Evolutionary conservation across 208 protist species (phyloP).

Genomic region (Herpetomonas tarakana): DNA sequence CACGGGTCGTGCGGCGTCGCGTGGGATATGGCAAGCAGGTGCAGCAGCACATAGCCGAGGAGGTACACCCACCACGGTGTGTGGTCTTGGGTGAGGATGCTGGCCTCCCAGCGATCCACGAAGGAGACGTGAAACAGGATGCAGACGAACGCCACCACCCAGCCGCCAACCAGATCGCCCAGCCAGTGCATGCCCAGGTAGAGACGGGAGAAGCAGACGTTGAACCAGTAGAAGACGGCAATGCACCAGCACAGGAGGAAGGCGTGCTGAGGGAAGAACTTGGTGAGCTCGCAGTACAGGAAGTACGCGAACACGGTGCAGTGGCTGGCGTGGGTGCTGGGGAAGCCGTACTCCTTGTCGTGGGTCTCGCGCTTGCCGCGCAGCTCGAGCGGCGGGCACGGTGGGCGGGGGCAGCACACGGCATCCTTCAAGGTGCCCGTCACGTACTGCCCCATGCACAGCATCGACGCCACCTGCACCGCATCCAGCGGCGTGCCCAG

Average conservation of each 20-base stretch:
- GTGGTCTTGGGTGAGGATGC: constrained; percentile 13
- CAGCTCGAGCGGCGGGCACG: constrained; percentile 59
- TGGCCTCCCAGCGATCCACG: constrained; percentile 25
- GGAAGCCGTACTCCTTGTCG: constrained; percentile 72
- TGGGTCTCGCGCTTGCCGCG: constrained; percentile 39
- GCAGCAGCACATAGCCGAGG: constrained; percentile 27
- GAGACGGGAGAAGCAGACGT: constrained; percentile 58
- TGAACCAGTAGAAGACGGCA: constrained; percentile 30
- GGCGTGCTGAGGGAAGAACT: constrained; percentile 29
- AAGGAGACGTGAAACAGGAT: constrained; percentile 47
- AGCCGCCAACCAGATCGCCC: constrained; percentile 59
- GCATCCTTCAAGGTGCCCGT: constrained; percentile 59
- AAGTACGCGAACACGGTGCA: constrained; percentile 55
- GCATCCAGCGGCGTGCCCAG: constrained; percentile 27
- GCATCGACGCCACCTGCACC: constrained; percentile 33
- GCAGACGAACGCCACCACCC: constrained; percentile 28
- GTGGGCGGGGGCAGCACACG: constrained; percentile 58
- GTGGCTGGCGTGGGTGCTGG: constrained; percentile 64
- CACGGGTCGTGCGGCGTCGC: constrained; percentile 58
- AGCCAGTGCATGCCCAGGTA: constrained; percentile 80
- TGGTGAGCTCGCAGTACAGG: constrained; percentile 34
- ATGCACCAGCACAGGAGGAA: constrained; percentile 36
- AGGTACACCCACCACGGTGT: constrained; percentile 32
- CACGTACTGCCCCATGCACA: constrained; percentile 63
- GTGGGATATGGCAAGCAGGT: constrained; percentile 39